Evolutionary conservation across 1,284 basidiomycete genomes (phyloP), one percentile per base, ranked within the genome.

Genomic region (Cryptococcus depauperatus): DNA sequence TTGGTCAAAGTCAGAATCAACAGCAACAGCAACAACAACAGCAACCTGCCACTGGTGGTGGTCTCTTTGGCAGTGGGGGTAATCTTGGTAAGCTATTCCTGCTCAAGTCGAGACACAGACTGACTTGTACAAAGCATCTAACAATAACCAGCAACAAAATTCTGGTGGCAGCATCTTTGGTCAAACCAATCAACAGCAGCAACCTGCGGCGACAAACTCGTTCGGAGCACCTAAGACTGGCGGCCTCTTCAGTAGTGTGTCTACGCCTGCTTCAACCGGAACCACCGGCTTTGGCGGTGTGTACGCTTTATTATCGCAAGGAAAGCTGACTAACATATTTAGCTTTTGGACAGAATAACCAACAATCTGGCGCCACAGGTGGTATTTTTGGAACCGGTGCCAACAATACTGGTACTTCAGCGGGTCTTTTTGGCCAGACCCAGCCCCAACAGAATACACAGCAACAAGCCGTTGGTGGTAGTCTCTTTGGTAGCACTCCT

Each of bases 401-500:
- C 11, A 37, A 28, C 19, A 35, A 46, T 18, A 32, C 51, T 7
- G 44, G 41, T n/a, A 46, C 51, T 13, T 51, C 48, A 29, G 51
- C 50, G 34, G 49, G 50, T 39, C 48, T 62, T 48, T 77, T 80
- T 49, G 78, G 78, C 22, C 72, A 73, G 50, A 55, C 61, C 22
- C 70, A 71, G 43, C 58, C 60, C 37, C 44, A 55, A 44, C 65
- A 63, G 41, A 58, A 50, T n/a, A 32, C 47, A 21, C 51, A 54
- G 22, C 55, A 66, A 62, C 53, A 56, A 10, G 53, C 62, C 21
- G 43, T 55, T 30, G 40, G 46, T 19, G 51, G 51, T 27, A 58
- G 61, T 8, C 49, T 79, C 10, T 77, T 78, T 51, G 75, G 74
- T 14, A 63, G 58, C 34, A 43, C 45, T 18, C 74, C 74, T 18